Base-by-base conservation (phyloP, 1,284 basidiomycete species). In the Polyporus tsugae region DNA sequence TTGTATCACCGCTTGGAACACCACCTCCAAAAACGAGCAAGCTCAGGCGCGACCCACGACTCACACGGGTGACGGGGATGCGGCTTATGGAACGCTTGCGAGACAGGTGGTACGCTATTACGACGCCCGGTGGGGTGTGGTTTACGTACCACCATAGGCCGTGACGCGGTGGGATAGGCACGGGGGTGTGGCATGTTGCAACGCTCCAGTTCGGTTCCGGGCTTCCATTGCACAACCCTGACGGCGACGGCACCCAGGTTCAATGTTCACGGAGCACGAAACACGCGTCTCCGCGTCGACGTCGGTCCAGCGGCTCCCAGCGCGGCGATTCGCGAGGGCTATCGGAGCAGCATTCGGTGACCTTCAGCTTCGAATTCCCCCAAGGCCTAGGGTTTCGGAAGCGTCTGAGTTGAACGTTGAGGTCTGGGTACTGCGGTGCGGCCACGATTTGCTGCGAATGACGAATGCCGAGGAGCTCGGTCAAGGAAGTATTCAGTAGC, bases 231-330 rank as follows among this genome's bases (percentile, higher is more conserved):
- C 41, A 15, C 41, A 15, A 17, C 41, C 46, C 46, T 49, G 46
- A 22, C 46, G 10, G 22, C 11, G 46, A 49, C 22, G 22, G 46
- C 46, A 49, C 25, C 22, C 29, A 29, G 29, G 29, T 29, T 29
- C 39, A 39, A 39, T 4, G 36, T 44, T 44, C 60, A 62, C 41
- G 33, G 60, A 49, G 60, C 44, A 62, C 60, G 60, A 62, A 49
- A 49, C 52, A 38, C 60, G 39, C 33, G 46, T 42, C 29, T 61
- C 39, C 44, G 60, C 60, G 42, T 44, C 6, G 46, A 25, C 46
- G 22, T 25, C 25, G 29, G 52, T 7, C 42, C 42, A 33, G 10
- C 6, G 44, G 22, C 42, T 4, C 25, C 29, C 52, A 53, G 52
- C 25, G 39, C 39, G 39, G 29, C 29, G 29, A 29, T 39, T 39